Evolutionary conservation across 177 flowering plant genomes (phyloP), one percentile per base, ranked within the genome.

Genomic region (Tripterygium wilfordii): DNA sequence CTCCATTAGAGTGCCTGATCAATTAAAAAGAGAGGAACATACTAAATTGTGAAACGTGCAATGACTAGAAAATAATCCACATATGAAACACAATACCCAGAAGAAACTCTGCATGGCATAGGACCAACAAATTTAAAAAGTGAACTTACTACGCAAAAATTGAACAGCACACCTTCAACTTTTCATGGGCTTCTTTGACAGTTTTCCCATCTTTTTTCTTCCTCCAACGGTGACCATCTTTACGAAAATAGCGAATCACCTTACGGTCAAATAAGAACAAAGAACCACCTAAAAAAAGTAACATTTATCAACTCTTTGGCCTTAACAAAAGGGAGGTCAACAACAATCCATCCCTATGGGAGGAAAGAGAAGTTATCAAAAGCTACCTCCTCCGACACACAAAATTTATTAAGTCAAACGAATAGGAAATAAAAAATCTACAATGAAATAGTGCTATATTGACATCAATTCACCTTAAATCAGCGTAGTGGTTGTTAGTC

Each of bases 171-270:
- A 85, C 97, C 91, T 90, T 90, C 49, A 90, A 63, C 68, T 77
- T 80, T 64, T 90, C 97, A 76, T 90, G 97, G 53, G 97, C 94
- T 78, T 90, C 97, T 47, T 68, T 76, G 35, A 87, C 84, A 13
- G 96, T 90, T 56, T 84, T 90, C 44, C 97, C 97, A 76, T 90
- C 97, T 56, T 74, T 90, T 55, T 90, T 87, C 78, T 87, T 90
- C 63, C 91, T 77, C 97, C 97, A 90, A 13, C 58, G 44, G 53
- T 90, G 85, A 22, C 96, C 96, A 77, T 90, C 97, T 56, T 74
- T 87, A 4, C 96, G 80, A 45, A 87, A 90, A 57, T 78, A 79
- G 6, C 97, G 50, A 40, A 87, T 74, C 9, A 71, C 78, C 65
- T 82, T 90, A 21, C 91, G 75, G 56, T 90, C 81, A 68, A 82